phyloP scores from a whole-genome alignment of 1,284 basidiomycete species.

The Moniliophthora roreri region DNA sequence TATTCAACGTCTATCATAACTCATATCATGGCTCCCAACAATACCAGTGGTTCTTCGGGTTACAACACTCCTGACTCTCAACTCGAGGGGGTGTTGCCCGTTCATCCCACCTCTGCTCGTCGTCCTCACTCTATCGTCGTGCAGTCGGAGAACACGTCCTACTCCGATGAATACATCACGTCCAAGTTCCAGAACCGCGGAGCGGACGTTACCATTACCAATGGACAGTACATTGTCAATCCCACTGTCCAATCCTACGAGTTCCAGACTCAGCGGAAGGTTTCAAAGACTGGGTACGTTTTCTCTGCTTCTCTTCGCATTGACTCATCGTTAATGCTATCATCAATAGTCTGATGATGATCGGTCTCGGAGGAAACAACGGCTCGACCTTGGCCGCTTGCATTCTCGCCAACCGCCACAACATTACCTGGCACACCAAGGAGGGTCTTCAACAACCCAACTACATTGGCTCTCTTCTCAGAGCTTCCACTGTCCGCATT shows the following conservation, averaged over 20 bases:
- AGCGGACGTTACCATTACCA: constrained; percentile 67
- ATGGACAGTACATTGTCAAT: constrained; percentile 76
- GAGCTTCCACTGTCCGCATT: constrained; percentile 92
- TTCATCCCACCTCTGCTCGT: constrained; percentile 87
- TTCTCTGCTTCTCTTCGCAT: constrained; percentile 12
- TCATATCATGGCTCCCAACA: constrained; percentile 50
- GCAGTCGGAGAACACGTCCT: constrained; percentile 80
- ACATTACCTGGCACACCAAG: constrained; percentile 96
- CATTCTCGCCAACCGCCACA: constrained; percentile 94
- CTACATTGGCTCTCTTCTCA: constrained; percentile 93
- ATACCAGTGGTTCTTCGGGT: constrained; percentile 51
- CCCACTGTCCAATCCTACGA: constrained; percentile 81
- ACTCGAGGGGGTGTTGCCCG: constrained; percentile 60
- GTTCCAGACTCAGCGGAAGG: constrained; percentile 89
- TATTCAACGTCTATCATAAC: constrained; percentile 23
- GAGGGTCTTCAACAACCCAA: constrained; percentile 91
- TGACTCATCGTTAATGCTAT: constrained; percentile 11
- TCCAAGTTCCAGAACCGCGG: constrained; percentile 85
- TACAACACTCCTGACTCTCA: constrained; percentile 67
- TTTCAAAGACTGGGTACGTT: constrained; percentile 90
- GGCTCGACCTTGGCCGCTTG: constrained; percentile 94
- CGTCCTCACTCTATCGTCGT: constrained; percentile 79
- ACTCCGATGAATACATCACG: constrained; percentile 81
- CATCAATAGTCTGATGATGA: constrained; percentile 83
- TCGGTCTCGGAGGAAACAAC: constrained; percentile 97